Percentiles rank a stretch among this genome's conserved stretches.
phyloP scores from a whole-genome alignment of 106 monocot genomes.

The Dioscorea alata region DNA sequence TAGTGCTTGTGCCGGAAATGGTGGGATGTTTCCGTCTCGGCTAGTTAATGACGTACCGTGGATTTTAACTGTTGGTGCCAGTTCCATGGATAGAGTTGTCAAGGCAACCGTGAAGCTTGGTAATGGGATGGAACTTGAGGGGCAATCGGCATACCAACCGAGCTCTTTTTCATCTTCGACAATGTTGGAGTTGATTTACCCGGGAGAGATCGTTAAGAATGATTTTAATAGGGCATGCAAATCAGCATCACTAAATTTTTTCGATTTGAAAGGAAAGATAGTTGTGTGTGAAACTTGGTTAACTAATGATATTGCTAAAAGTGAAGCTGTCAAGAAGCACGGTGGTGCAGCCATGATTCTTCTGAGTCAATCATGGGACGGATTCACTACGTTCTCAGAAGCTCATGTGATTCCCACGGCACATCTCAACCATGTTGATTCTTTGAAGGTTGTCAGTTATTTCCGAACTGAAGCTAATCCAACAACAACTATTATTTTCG shows the following conservation, averaged over 20 bases:
- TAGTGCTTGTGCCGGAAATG: background rate
- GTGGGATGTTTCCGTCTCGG: background rate
- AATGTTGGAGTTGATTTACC: background rate
- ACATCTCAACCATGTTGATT: background rate
- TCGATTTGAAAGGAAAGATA: constrained; percentile 6
- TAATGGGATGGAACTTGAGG: constrained; percentile 8
- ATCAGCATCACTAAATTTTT: background rate
- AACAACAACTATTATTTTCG: background rate
- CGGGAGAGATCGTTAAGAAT: background rate
- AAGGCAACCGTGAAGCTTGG: constrained; percentile 14
- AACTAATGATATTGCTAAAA: background rate
- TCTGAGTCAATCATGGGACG: background rate
- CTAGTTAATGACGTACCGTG: constrained; percentile 12
- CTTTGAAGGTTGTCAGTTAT: background rate
- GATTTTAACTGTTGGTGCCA: constrained; percentile 13
- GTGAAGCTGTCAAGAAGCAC: background rate
- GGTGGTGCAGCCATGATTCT: constrained; percentile 1
- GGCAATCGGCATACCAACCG: constrained; percentile 13
- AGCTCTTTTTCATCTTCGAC: too few relatives aligned
- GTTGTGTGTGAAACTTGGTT: background rate
- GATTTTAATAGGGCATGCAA: background rate
- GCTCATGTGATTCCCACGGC: background rate
- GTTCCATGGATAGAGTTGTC: constrained; percentile 12
- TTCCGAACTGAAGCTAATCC: background rate
- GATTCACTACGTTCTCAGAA: background rate